phyloP scores from a whole-genome alignment of 495 filamentous ascomycete genomes.

The Penicillium pancosmium region DNA sequence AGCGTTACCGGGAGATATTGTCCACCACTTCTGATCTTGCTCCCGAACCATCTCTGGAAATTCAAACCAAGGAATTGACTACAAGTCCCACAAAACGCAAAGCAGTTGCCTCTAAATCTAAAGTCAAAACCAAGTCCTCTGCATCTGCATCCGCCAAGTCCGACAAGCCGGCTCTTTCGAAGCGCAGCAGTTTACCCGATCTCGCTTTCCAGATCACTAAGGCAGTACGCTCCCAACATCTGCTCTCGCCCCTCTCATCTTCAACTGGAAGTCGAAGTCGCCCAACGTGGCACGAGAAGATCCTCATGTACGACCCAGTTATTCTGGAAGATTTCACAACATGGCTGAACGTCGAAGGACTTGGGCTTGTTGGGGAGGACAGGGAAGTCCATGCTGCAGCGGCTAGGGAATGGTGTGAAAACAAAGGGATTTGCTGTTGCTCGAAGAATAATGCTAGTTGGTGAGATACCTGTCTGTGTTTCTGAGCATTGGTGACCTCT shows the following conservation, averaged over 20 bases:
- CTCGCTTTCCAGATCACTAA: constrained; percentile 66
- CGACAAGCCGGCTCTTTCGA: constrained; percentile 5
- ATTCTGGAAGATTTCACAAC: constrained; percentile 80
- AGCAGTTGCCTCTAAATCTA: constrained; percentile 9
- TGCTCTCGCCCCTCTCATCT: constrained; percentile 32
- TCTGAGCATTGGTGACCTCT: background rate
- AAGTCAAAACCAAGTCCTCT: constrained; percentile 6
- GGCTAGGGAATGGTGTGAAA: constrained; percentile 87
- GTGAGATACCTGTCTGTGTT: constrained; percentile 10
- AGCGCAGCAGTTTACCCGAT: constrained; percentile 26
- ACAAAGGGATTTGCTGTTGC: constrained; percentile 73
- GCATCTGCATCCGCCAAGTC: constrained; percentile 3
- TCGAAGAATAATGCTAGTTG: constrained; percentile 33
- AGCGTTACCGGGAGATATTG: constrained; percentile 17
- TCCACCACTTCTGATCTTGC: constrained; percentile 3
- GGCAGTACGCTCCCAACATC: constrained; percentile 59
- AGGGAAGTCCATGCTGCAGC: constrained; percentile 59
- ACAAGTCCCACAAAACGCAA: constrained; percentile 19
- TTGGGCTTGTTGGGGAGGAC: constrained; percentile 63
- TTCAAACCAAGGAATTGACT: constrained; percentile 14
- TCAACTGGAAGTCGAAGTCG: constrained; percentile 18
- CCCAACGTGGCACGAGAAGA: constrained; percentile 83
- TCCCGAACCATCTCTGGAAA: constrained; percentile 16
- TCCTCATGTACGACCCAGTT: constrained; percentile 92
- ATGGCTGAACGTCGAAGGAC: constrained; percentile 78